Evolutionary conservation across 1,284 basidiomycete genomes (phyloP).

Genomic region (Microstroma glucosiphilum): DNA sequence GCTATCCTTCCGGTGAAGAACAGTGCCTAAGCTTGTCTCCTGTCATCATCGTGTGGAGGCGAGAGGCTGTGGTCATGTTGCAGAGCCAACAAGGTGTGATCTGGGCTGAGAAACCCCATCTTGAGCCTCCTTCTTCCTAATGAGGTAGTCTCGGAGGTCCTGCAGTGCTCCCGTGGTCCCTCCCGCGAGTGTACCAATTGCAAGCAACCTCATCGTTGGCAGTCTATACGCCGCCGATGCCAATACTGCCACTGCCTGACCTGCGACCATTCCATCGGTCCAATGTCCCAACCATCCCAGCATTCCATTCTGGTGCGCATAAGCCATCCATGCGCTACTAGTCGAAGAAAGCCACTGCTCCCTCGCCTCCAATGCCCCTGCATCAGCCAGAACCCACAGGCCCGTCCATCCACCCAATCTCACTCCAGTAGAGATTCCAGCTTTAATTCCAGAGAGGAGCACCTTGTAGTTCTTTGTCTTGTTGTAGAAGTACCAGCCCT

Average conservation of each 20-base stretch:
- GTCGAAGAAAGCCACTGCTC: constrained; percentile 7
- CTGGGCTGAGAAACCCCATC: too few species aligned
- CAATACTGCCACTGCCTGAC: constrained; percentile 21
- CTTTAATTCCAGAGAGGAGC: constrained; percentile 33
- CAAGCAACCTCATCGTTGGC: constrained; percentile 18
- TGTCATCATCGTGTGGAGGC: too few species aligned
- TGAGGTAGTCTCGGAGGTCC: constrained; percentile 21
- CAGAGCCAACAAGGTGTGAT: too few species aligned
- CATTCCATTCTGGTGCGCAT: background rate
- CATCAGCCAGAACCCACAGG: constrained; percentile 35
- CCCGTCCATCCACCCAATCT: constrained; percentile 34
- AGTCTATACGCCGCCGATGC: constrained; percentile 26
- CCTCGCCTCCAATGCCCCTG: constrained; percentile 11
- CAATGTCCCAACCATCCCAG: constrained; percentile 26
- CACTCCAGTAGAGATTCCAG: constrained; percentile 29
- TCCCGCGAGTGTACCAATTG: constrained; percentile 23
- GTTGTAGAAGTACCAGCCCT: constrained; percentile 51
- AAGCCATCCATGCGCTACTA: constrained; percentile 2
- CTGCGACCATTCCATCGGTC: constrained; percentile 37
- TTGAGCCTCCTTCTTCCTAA: background rate
- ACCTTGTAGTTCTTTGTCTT: constrained; percentile 50
- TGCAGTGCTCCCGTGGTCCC: constrained; percentile 22
- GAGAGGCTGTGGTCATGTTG: too few species aligned
- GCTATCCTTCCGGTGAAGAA: too few species aligned
- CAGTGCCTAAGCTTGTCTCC: too few species aligned